These are phyloP conservation scores for Cyberlindnera americana DNA, from an alignment of 805 yeast genomes.

Conservation along the genomic window DNA sequence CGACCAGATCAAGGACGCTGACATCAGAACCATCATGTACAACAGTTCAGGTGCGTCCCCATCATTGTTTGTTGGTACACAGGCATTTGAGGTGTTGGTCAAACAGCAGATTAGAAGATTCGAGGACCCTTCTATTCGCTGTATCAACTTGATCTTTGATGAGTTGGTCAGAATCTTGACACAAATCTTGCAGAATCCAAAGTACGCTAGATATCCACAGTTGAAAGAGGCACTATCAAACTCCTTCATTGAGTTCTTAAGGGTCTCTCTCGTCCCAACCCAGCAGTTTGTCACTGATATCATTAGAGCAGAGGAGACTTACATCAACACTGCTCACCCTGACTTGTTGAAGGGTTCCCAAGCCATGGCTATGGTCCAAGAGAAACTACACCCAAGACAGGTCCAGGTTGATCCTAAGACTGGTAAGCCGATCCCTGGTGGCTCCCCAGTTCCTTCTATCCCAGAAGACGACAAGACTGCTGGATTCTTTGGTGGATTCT, in stretches of 20 bases:
- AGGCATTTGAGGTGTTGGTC: constrained; percentile 93
- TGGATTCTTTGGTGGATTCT: constrained; percentile 95
- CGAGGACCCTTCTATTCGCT: constrained; percentile 88
- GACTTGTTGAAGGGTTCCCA: constrained; percentile 92
- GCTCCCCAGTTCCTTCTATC: constrained; percentile 29
- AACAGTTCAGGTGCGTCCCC: constrained; percentile 97
- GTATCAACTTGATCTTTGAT: constrained; percentile 88
- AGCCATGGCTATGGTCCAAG: constrained; percentile 90
- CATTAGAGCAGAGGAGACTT: constrained; percentile 83
- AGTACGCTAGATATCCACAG: constrained; percentile 84
- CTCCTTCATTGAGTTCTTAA: constrained; percentile 72
- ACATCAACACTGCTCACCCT: constrained; percentile 97
- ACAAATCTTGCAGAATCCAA: constrained; percentile 77
- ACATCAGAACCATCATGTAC: constrained; percentile 94
- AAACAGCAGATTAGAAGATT: constrained; percentile 91
- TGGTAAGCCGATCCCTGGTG: constrained; percentile 70
- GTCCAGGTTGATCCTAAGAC: constrained; percentile 84
- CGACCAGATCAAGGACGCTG: constrained; percentile 93
- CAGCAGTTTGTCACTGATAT: constrained; percentile 80
- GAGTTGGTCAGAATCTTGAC: constrained; percentile 83
- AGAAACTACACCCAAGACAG: constrained; percentile 70
- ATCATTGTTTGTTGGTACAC: constrained; percentile 93
- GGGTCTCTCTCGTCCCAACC: constrained; percentile 80
- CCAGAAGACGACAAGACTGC: constrained; percentile 44
- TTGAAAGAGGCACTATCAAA: constrained; percentile 83